These are phyloP conservation scores for Termitomyces sp. DNA, from an alignment of 768 basidiomycete genomes.

Conservation along the genomic window DNA sequence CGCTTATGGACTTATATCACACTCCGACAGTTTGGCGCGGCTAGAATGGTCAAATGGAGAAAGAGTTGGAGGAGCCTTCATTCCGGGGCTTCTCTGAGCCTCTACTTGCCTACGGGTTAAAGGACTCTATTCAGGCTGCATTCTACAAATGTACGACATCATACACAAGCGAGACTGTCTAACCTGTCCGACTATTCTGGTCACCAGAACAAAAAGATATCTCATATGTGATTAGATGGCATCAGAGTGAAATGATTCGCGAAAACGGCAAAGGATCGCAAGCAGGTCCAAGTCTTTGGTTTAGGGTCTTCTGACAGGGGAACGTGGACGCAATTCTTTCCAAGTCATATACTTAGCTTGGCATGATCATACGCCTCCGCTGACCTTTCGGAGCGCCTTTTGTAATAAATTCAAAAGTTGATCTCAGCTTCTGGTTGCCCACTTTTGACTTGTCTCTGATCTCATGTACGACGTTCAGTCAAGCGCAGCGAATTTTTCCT, in stretches of 20 bases:
- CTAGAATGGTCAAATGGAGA: slow-evolving; percentile 2
- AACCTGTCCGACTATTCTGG: background rate
- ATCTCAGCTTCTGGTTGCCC: slow-evolving; percentile 8
- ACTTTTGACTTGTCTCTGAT: background rate
- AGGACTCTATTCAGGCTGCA: background rate
- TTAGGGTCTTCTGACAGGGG: slow-evolving; percentile 17
- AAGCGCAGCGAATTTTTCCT: background rate
- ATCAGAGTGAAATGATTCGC: background rate
- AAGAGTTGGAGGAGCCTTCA: background rate
- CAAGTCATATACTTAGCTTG: slow-evolving; percentile 8
- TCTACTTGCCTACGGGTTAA: background rate
- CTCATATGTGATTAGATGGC: slow-evolving; percentile 13
- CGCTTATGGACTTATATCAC: background rate
- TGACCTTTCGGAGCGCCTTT: slow-evolving; percentile 7
- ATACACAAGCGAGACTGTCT: background rate
- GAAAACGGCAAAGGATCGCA: background rate
- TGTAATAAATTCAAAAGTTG: slow-evolving; percentile 8
- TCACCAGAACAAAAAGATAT: background rate
- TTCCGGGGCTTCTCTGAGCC: background rate
- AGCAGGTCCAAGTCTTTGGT: slow-evolving; percentile 6
- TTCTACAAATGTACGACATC: no score
- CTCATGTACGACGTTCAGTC: slow-evolving; percentile 7
- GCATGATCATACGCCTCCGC: slow-evolving; percentile 6
- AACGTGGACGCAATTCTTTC: slow-evolving; percentile 13
- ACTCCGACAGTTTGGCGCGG: slow-evolving; percentile 7